Evolutionary conservation across 805 yeast genomes (phyloP), one percentile per base, ranked within the genome.

Genomic region (Diddensiella santjacobensis): DNA sequence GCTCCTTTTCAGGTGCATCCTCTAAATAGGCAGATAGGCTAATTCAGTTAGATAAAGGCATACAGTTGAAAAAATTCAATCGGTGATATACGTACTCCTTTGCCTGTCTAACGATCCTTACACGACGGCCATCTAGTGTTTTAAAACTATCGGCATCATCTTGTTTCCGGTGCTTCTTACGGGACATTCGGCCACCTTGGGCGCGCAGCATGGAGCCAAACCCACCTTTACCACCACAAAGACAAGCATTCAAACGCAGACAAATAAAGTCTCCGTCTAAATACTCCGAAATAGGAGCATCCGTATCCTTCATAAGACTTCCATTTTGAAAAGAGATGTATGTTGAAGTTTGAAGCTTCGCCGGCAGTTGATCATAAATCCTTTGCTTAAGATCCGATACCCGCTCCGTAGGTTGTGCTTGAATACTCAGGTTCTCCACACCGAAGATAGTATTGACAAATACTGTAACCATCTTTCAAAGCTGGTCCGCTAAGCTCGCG

Each of bases 181-280:
- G 63, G 13, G 65, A 56, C 71, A 68, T 67, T 22, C 63, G 56
- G 2, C 68, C 70, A 2, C 73, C 77, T 45, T 68, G 70, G 3
- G 70, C 70, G 33, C 69, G 66, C 44, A 75, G 58, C 54, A 67
- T 58, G 15, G 70, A 61, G 1, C 78, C 79, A 56, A 74, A 71
- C 2, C 78, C 80, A 19, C 80, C 80, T 60, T 75, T 75, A n/a
- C 80, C 80, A 4, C 80, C 79, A 49, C 74, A 67, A 26, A 73
- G 47, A 10, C 69, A 61, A 0, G 65, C 51, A 31, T 53, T 54
- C 48, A 50, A 26, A 17, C 59, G 50, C 2, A 57, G 48, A n/a
- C 22, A 11, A 22, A 52, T 22, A 19, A 35, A 29, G 8, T 26
- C 31, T 26, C 31, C 31, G 13, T 17, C 31, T n/a, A 15, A 38